Percentiles rank a stretch among this genome's conserved stretches.
Evolutionary conservation across 2,329 filamentous ascomycete genomes (phyloP).

Genomic region (Colletotrichum kahawae): DNA sequence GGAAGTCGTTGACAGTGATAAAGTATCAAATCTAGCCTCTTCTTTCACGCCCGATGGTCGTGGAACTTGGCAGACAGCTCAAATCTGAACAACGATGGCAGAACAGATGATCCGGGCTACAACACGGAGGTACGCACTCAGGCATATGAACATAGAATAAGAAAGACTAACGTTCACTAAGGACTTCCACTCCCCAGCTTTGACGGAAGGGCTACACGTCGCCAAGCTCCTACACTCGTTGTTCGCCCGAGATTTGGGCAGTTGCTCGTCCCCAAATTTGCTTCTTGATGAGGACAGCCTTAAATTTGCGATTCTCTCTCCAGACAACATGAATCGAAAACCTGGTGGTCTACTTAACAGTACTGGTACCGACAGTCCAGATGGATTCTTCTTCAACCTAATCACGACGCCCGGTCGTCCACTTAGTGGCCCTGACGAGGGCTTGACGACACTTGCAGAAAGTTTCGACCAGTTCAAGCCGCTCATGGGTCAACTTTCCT

Average conservation of each 20-base stretch:
- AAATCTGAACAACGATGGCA: background rate
- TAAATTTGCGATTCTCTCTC: background rate
- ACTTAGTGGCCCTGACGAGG: background rate
- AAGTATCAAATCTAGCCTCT: background rate
- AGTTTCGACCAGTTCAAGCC: background rate
- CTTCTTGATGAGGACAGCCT: background rate
- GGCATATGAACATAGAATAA: no score
- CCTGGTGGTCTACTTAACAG: background rate
- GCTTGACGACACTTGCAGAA: background rate
- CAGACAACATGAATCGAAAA: background rate
- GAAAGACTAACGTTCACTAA: background rate
- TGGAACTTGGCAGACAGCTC: background rate
- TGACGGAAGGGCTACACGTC: background rate
- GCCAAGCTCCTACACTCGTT: background rate
- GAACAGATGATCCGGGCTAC: background rate
- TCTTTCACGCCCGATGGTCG: background rate
- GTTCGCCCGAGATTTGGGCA: background rate
- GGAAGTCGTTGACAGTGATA: background rate
- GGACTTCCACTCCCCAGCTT: background rate
- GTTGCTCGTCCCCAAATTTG: background rate
- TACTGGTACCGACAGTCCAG: background rate
- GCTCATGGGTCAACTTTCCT: background rate
- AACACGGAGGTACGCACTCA: background rate
- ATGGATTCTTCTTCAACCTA: background rate
- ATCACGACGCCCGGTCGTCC: background rate